phyloP scores from a whole-genome alignment of 805 yeast species.

The Yarrowia keelungensis region DNA sequence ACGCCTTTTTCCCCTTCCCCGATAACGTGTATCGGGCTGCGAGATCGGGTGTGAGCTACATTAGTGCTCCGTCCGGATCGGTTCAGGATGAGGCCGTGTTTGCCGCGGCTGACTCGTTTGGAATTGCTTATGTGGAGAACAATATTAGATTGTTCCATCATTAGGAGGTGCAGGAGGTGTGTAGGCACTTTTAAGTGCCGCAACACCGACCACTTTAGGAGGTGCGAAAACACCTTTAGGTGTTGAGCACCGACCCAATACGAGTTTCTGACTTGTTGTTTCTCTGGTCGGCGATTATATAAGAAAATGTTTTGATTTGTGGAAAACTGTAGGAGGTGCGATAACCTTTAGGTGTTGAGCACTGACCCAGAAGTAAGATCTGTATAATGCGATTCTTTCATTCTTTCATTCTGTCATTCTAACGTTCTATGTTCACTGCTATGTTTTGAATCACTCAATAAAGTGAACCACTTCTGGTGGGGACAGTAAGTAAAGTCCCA shows the following conservation, averaged over 20 bases:
- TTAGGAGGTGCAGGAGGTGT: slow-evolving; percentile 49
- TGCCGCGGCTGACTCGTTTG: slow-evolving; percentile 91
- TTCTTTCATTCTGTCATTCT: too few species aligned
- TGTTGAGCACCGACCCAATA: not conserved
- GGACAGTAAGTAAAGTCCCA: too few species aligned
- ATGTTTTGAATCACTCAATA: too few species aligned
- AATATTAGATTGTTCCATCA: slow-evolving; percentile 98
- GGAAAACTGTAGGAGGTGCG: too few species aligned
- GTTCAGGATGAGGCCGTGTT: slow-evolving; percentile 97
- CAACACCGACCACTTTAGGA: not conserved
- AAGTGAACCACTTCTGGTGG: too few species aligned
- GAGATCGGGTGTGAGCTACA: slow-evolving; percentile 91
- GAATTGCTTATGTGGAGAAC: slow-evolving; percentile 92
- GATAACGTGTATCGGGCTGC: slow-evolving; percentile 98
- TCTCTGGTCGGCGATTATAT: too few species aligned
- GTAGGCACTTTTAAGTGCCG: not conserved
- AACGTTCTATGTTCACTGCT: too few species aligned
- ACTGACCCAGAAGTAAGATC: too few species aligned
- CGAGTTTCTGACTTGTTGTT: too few species aligned
- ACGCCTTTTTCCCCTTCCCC: slow-evolving; percentile 99
- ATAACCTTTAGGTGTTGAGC: too few species aligned
- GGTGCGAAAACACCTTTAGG: not conserved
- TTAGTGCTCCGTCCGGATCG: slow-evolving; percentile 97
- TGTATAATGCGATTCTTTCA: too few species aligned
- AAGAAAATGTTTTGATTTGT: too few species aligned